Percentiles rank a stretch among this genome's conserved stretches.
Evolutionary conservation across 768 basidiomycete species (phyloP).

Genomic region (Termitomyces sp.): DNA sequence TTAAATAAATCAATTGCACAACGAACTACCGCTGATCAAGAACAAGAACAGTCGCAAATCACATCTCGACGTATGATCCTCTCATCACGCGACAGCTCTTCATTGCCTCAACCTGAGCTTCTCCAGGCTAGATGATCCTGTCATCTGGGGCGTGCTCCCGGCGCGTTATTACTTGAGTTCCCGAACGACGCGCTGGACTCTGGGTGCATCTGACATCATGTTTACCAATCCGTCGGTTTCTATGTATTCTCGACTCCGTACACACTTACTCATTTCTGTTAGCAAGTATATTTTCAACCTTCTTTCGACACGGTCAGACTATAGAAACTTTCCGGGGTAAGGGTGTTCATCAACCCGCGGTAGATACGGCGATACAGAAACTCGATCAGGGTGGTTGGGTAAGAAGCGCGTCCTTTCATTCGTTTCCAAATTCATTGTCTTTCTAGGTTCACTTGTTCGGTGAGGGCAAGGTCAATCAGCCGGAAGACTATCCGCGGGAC

Average conservation of each 20-base stretch:
- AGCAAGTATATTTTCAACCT: conserved; percentile 71
- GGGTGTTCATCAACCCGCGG: conserved; percentile 82
- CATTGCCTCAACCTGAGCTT: conserved; percentile 7
- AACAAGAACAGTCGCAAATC: conserved; percentile 69
- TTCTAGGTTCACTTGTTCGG: conserved; percentile 85
- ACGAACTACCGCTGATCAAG: background rate
- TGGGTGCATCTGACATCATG: conserved; percentile 91
- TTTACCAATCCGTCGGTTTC: conserved; percentile 82
- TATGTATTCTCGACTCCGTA: conserved; percentile 7
- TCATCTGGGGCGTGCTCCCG: conserved; percentile 87
- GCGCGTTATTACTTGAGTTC: conserved; percentile 50
- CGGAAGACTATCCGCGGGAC: conserved; percentile 38
- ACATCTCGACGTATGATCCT: conserved; percentile 78
- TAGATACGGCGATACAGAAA: conserved; percentile 77
- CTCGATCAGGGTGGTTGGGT: conserved; percentile 87
- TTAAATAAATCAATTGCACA: background rate
- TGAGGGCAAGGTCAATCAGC: conserved; percentile 86
- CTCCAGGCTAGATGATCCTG: conserved; percentile 71
- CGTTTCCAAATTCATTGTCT: background rate
- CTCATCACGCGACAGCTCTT: conserved; percentile 1
- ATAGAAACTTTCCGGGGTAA: conserved; percentile 89
- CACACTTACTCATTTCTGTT: conserved; percentile 13
- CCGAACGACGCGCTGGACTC: conserved; percentile 75
- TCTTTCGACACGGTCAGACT: conserved; percentile 88
- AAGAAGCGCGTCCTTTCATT: conserved; percentile 19